Evolutionary conservation across 148 eudicot genomes (phyloP), one percentile per base, ranked within the genome.

Genomic region (Dysphania ambrosioides): DNA sequence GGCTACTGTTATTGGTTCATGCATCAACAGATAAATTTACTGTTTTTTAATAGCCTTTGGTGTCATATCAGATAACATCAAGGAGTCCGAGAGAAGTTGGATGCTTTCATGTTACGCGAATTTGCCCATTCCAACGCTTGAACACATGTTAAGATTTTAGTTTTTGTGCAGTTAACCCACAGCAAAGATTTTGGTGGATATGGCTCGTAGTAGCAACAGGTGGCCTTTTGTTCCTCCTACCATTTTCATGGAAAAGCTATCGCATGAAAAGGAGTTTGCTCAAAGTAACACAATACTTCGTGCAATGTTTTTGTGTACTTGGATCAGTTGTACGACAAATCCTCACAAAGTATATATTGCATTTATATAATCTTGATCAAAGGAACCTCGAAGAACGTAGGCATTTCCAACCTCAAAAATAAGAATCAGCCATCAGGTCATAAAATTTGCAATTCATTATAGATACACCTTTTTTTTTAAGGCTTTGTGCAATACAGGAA

Each of bases 151-250:
- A n/a, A n/a, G 40, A 2, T 4, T 61, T 11, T 61, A 3, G 32
- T 27, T 44, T 38, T 62, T 47, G 21, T 60, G 62, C 76, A 63
- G 66, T 2, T 13, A 18, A 15, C 0, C 21, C 1, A 16, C n/a
- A n/a, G 31, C 31, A 31, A 19, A 63, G 13, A 47, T 64, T 74
- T 1, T 26, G 72, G 70, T 78, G 75, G 73, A 71, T 71, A 53
- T 75, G 79, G 79, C 44, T 66, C 24, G 57, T 69, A 40, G 32
- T 80, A 27, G 76, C 40, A 60, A 71, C 80, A 64, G 29, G 66
- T 2, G 35, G 59, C 41, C 10, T 72, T 31, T 32, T 71, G n/a
- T 4, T 78, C 1, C 65, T 71, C 29, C 40, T 71, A 21, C 19
- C 56, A n/a, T 12, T 72, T 30, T 71, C 71, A 64, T 78, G 75